Percentiles rank a stretch among this genome's conserved stretches.
Evolutionary conservation across 257 asterid genomes (phyloP).

Genomic region (Solanum pinnatisectum): DNA sequence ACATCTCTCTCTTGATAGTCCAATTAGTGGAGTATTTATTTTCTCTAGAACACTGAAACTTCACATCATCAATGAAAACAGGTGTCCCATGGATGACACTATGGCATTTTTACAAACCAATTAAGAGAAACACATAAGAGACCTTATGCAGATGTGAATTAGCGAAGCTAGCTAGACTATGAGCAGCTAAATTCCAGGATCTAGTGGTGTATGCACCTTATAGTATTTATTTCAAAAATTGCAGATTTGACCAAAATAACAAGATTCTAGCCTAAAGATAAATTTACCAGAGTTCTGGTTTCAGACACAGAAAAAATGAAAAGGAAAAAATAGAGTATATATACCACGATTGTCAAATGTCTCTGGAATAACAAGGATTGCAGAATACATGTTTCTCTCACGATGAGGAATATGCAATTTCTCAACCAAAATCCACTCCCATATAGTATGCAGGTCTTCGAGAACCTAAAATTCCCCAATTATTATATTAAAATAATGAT

Average conservation of each 20-base stretch:
- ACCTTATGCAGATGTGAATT: neutral
- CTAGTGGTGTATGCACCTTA: neutral
- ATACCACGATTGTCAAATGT: slow-evolving; percentile 90
- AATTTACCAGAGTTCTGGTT: neutral
- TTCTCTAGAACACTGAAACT: neutral
- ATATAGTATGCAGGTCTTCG: slow-evolving; percentile 80
- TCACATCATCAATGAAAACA: neutral
- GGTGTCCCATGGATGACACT: neutral
- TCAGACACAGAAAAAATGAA: neutral
- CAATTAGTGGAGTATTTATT: neutral
- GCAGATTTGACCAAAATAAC: neutral
- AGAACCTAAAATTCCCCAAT: slow-evolving; percentile 41
- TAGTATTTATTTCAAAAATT: neutral
- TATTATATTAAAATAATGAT: neutral
- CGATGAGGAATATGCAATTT: slow-evolving; percentile 54
- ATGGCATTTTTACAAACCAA: neutral
- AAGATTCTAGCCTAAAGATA: neutral
- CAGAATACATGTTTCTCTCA: slow-evolving; percentile 68
- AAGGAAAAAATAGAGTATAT: neutral
- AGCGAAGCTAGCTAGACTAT: neutral
- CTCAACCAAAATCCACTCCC: slow-evolving; percentile 88
- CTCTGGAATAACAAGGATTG: slow-evolving; percentile 86
- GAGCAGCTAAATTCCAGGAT: neutral
- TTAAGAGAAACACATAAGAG: neutral
- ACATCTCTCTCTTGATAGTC: neutral